Conservation (phyloP, 2,329 filamentous ascomycete species). For the Shiraia bambusicola region DNA sequence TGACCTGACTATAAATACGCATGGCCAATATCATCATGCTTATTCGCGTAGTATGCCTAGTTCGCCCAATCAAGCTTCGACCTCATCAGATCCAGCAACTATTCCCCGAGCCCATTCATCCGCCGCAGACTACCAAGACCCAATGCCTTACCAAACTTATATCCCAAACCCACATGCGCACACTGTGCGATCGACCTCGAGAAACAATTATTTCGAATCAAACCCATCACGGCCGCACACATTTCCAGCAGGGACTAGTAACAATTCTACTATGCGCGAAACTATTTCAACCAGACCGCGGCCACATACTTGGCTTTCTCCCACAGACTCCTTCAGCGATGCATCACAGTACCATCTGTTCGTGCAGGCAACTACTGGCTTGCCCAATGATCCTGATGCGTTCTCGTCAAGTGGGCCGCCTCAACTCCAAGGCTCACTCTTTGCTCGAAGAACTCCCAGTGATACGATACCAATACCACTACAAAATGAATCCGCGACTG, state of each 20-base stretch:
- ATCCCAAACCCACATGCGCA: conserved; percentile 5
- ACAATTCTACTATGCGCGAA: conserved; percentile 22
- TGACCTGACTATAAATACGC: conserved; percentile 26
- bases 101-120: conserved; percentile 28
- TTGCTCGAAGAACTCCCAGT: conserved; percentile 31
- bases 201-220: conserved; percentile 23
- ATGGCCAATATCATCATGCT: conserved; percentile 17
- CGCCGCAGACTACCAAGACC: conserved; percentile 17
- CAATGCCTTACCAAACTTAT: conserved; percentile 19
- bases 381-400: conserved; percentile 33
- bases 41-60: conserved; percentile 41
- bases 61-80: conserved; percentile 24
- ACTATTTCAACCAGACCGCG: conserved; percentile 23
- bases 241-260: conserved; percentile 26
- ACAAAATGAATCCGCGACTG: conserved; percentile 16
- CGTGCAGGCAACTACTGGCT: conserved; percentile 42
- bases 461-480: conserved; percentile 29
- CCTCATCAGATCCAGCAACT: conserved; percentile 10
- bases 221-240: conserved; percentile 28
- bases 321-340: conserved; percentile 39
- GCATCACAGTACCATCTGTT: conserved; percentile 43
- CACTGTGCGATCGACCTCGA: conserved; percentile 14
- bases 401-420: conserved; percentile 35
- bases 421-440: conserved; percentile 38
- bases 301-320: conserved; percentile 39